These are phyloP conservation scores for Monosporascus sp. DNA, from an alignment of 2,329 filamentous ascomycete genomes.

Conservation along the genomic window DNA sequence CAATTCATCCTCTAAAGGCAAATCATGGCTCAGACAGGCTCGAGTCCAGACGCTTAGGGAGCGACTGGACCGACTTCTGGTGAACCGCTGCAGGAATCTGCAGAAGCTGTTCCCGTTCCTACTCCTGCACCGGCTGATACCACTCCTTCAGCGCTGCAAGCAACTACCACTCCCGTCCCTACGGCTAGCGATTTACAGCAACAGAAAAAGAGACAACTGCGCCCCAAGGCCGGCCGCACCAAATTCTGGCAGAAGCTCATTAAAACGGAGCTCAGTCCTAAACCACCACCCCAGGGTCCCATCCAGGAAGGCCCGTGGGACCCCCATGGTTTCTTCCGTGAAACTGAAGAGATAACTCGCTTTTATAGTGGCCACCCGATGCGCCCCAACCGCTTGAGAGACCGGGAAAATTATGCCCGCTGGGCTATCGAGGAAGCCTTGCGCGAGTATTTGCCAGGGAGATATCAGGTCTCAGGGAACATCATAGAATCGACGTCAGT, in stretches of 20 bases:
- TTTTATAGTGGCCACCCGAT: slow-evolving; percentile 8
- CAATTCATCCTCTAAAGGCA: too few species aligned
- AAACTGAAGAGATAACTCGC: not conserved
- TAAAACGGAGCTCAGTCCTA: not conserved
- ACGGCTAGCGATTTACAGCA: too few species aligned
- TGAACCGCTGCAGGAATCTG: too few species aligned
- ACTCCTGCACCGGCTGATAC: too few species aligned
- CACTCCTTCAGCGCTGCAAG: too few species aligned
- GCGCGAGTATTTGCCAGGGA: slow-evolving; percentile 5
- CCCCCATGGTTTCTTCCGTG: not conserved
- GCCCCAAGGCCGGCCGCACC: not conserved
- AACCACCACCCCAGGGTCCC: not conserved
- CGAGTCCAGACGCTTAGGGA: too few species aligned
- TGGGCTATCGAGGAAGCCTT: slow-evolving; percentile 15
- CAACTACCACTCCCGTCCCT: too few species aligned
- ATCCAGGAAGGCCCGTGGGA: not conserved
- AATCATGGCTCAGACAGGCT: too few species aligned
- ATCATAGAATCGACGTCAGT: slow-evolving; percentile 12
- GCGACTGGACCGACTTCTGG: too few species aligned
- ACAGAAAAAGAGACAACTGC: not conserved
- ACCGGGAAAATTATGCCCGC: slow-evolving; percentile 15
- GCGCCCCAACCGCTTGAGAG: not conserved
- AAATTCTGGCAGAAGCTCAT: not conserved
- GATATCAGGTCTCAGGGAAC: slow-evolving; percentile 11
- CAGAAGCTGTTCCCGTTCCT: too few species aligned